Evolutionary conservation across 495 filamentous ascomycete genomes (phyloP).

Genomic region (Talaromyces nanjingensis): DNA sequence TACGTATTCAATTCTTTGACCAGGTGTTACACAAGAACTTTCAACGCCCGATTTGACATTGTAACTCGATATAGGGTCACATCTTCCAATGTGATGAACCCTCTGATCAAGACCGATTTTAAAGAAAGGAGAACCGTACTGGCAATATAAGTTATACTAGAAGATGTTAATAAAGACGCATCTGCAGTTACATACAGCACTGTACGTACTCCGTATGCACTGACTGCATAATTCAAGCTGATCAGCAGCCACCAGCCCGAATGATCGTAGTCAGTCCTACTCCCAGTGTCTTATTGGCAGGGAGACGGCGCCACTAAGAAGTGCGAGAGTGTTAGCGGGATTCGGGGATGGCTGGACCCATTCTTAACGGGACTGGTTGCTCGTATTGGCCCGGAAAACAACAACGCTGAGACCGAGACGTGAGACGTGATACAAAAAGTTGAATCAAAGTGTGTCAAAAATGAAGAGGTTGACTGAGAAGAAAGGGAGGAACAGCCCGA

Average conservation of each 20-base stretch:
- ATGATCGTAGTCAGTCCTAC: not conserved
- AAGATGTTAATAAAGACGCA: not conserved
- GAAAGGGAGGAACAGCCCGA: not conserved
- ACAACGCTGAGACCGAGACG: not conserved
- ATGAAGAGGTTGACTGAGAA: not conserved
- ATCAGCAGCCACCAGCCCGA: not conserved
- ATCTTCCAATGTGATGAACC: not conserved
- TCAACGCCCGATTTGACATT: not conserved
- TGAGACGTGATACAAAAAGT: not conserved
- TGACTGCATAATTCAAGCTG: not conserved
- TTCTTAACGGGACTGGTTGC: not conserved
- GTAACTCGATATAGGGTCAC: not conserved
- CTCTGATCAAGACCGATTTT: not conserved
- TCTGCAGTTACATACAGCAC: not conserved
- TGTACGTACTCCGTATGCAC: not conserved
- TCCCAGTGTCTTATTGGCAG: not conserved
- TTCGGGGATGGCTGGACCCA: not conserved
- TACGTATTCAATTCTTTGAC: not conserved
- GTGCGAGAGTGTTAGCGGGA: not conserved
- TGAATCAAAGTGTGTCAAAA: not conserved
- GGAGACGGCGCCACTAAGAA: not conserved
- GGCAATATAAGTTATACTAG: not conserved
- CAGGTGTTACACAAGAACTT: not conserved
- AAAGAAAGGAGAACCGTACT: not conserved
- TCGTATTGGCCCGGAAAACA: not conserved